Evolutionary conservation across 768 basidiomycete species (phyloP), one percentile per base, ranked within the genome.

Genomic region (Rhodotorula diobovata): DNA sequence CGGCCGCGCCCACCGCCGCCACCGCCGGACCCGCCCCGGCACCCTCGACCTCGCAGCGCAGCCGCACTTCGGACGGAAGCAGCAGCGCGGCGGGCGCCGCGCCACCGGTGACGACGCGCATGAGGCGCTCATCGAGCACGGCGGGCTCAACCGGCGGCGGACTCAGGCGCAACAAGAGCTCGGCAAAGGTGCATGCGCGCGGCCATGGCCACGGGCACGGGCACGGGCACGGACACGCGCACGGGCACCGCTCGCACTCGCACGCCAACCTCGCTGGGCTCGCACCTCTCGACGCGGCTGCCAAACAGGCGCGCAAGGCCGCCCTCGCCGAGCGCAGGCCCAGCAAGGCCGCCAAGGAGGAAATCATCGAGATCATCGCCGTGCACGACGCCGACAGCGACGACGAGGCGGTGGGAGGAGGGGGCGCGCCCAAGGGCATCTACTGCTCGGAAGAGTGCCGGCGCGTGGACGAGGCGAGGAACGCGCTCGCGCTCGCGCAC

Each of bases 371-470:
- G 58, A 41, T 45, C 21, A 50, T 55, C 46, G 39, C 39, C 39
- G 61, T 50, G 63, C 25, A 43, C 41, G 45, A 59, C 35, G 68
- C 23, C 34, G 57, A n/a, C 48, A 20, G 23, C 23, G n/a, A 30
- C 50, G 67, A 53, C 68, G 48, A 35, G n/a, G 9, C 41, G 28
- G 34, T 10, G 4, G 30, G 9, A 16, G 34, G 35, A 2, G 35
- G 25, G 5, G 37, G 12, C 0, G n/a, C 18, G 23, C 35, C n/a
- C 12, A 14, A 28, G 41, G 59, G 62, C 30, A 39, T 73, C 28
- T 73, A 73, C 57, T 73, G 72, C 68, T 67, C 65, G 23, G 72
- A 67, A 5, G 72, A 73, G 53, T 73, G 72, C 45, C 55, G 65
- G 2, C 30, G 35, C 32, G 51, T 73, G 34, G 72, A 73, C 62